Evolutionary conservation across 1,139 yeast species (phyloP).

Genomic region (Kazachstania sp.): DNA sequence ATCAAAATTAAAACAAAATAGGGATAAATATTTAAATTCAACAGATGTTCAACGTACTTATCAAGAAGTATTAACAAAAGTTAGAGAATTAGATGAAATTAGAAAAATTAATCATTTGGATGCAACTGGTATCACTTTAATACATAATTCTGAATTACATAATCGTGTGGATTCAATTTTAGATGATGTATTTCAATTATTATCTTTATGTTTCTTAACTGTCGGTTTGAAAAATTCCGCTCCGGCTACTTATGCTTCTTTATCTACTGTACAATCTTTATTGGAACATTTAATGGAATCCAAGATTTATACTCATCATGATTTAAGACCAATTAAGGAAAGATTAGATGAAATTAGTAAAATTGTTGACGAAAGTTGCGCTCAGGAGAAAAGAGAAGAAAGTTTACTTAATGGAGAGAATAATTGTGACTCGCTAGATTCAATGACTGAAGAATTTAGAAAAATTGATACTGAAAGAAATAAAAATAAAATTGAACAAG

Average conservation of each 20-base stretch:
- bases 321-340: constrained; percentile 63
- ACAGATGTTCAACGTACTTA: constrained; percentile 52
- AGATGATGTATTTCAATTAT: constrained; percentile 81
- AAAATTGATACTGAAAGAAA: constrained; percentile 25
- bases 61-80: constrained; percentile 42
- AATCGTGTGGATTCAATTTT: constrained; percentile 58
- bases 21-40: constrained; percentile 54
- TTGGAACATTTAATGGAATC: constrained; percentile 75
- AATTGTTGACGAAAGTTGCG: constrained; percentile 45
- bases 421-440: constrained; percentile 12
- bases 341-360: constrained; percentile 59
- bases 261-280: constrained; percentile 74
- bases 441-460: neutral
- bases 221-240: constrained; percentile 86
- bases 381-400: constrained; percentile 29
- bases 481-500: constrained; percentile 44
- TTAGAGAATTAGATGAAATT: constrained; percentile 44
- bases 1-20: constrained; percentile 53
- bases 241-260: constrained; percentile 86
- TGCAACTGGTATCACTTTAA: constrained; percentile 23
- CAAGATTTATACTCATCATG: constrained; percentile 74
- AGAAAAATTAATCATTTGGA: constrained; percentile 16
- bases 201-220: constrained; percentile 78
- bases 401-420: constrained; percentile 9
- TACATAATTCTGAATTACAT: constrained; percentile 24